Evolutionary conservation across 371 early-diverging fungal species (phyloP), one percentile per base, ranked within the genome.

Genomic region (Dichotomocladium elegans): DNA sequence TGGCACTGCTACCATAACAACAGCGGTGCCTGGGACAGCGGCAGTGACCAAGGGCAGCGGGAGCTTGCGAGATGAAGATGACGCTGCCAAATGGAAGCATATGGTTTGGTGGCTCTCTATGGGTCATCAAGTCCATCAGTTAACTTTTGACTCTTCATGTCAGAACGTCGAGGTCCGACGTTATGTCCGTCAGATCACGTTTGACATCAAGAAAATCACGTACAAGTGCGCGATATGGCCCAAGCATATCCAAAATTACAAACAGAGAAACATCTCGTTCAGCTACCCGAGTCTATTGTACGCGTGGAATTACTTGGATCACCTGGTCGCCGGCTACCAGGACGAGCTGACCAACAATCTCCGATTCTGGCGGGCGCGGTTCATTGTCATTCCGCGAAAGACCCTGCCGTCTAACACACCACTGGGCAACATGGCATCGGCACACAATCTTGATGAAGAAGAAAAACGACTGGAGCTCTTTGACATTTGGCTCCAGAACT

Each of bases 241-340:
- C 14, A 89, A 88, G 61, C 69, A 85, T 56, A 66, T 74, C 44
- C 55, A 65, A 3, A 71, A 68, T 1, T 97, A 92, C 60, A 47
- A 73, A 37, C 60, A 70, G 0, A 73, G 84, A 33, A 63, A 51
- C 0, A 66, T 89, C 4, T 65, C 57, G 0, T 97, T 98, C 59
- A 56, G 61, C 5, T 95, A 93, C 60, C 91, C 96, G 4, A 67
- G 76, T 12, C 55, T 89, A 8, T 72, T 82, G 24, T 94, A 94
- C 65, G 89, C 90, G 28, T 98, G 99, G 99, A 98, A 96, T 59
- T 91, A 88, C 40, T 70, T 95, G 22, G 98, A 96, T 66, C 84
- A 86, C 51, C 68, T 91, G 15, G 84, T 94, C 2, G 81, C 90
- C 7, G 98, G 97, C 19, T 88, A 90, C 51, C 87, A 90, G 53